phyloP scores from a whole-genome alignment of 441 rosid genomes.

The Brassica balearica region DNA sequence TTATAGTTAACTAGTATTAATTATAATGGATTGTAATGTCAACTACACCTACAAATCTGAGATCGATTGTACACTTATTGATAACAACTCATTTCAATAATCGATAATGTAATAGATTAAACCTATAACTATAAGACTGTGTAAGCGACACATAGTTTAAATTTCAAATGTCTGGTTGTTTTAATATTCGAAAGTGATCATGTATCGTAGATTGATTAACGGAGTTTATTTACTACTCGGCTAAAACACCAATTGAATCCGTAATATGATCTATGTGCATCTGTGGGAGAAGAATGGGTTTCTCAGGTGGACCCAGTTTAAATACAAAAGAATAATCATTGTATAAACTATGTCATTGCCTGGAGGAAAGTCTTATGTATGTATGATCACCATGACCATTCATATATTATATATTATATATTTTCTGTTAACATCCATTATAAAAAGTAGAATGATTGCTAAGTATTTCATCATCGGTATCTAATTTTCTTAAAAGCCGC shows the following conservation, averaged over 20 bases:
- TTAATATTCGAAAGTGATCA: neutral
- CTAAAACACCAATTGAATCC: neutral
- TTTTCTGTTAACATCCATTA: neutral
- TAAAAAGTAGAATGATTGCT: neutral
- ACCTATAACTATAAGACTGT: neutral
- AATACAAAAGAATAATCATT: neutral
- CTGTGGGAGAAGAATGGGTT: neutral
- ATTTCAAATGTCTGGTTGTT: neutral
- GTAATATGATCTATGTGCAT: constrained; percentile 6
- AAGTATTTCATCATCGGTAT: neutral
- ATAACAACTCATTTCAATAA: neutral
- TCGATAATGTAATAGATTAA: neutral
- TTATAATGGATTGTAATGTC: neutral
- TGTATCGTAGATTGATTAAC: neutral
- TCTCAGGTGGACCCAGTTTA: neutral
- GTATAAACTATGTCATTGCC: constrained; percentile 13
- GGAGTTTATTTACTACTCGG: neutral
- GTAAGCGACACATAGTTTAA: neutral
- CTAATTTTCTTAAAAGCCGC: neutral
- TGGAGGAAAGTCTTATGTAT: constrained; percentile 19
- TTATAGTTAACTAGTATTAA: neutral
- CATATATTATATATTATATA: neutral
- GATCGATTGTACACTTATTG: neutral
- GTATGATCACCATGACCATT: neutral
- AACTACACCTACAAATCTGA: neutral